These are phyloP conservation scores for Phytophthora citricola DNA, from an alignment of 352 stramenopile genomes.

Conservation along the genomic window DNA sequence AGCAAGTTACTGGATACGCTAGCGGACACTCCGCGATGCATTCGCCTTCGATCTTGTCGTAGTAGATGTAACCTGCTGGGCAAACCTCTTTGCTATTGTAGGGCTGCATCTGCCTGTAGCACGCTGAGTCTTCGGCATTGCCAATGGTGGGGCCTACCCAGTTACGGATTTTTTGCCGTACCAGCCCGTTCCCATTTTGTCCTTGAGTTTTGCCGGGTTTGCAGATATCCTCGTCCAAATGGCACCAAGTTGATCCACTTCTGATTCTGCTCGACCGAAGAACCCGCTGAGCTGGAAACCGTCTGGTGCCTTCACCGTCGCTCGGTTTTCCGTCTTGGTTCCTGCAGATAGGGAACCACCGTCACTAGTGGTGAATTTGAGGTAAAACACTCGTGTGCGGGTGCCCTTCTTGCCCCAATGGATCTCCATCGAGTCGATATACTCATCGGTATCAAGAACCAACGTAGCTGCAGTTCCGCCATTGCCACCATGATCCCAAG, in stretches of 20 bases:
- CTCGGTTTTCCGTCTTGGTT: slow-evolving; percentile 12
- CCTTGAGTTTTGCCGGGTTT: slow-evolving; percentile 20
- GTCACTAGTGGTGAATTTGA: slow-evolving; percentile 15
- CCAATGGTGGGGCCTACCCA: slow-evolving; percentile 29
- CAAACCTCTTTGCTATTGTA: slow-evolving; percentile 21
- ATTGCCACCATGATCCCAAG: slow-evolving; percentile 25
- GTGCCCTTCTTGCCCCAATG: slow-evolving; percentile 27
- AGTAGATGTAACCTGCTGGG: slow-evolving; percentile 13
- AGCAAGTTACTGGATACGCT: slow-evolving; percentile 41
- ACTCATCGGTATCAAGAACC: slow-evolving; percentile 16
- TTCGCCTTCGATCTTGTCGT: slow-evolving; percentile 3
- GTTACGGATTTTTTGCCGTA: slow-evolving; percentile 32
- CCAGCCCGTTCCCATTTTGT: slow-evolving; percentile 25
- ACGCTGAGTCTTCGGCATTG: slow-evolving; percentile 18
- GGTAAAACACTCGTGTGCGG: slow-evolving; percentile 26
- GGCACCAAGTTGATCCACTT: slow-evolving; percentile 32
- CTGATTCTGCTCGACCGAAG: slow-evolving; percentile 16
- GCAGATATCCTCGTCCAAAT: slow-evolving; percentile 31
- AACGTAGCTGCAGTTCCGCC: slow-evolving; percentile 15
- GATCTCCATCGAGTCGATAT: slow-evolving; percentile 30
- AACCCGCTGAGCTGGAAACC: slow-evolving; percentile 32
- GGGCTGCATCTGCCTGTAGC: slow-evolving; percentile 21
- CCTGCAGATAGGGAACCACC: slow-evolving; percentile 16
- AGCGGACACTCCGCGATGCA: slow-evolving; percentile 43
- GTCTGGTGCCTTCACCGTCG: slow-evolving; percentile 9